Conservation (phyloP, 192 early-diverging fungal species). For the Phycomyces blakesleeanus region DNA sequence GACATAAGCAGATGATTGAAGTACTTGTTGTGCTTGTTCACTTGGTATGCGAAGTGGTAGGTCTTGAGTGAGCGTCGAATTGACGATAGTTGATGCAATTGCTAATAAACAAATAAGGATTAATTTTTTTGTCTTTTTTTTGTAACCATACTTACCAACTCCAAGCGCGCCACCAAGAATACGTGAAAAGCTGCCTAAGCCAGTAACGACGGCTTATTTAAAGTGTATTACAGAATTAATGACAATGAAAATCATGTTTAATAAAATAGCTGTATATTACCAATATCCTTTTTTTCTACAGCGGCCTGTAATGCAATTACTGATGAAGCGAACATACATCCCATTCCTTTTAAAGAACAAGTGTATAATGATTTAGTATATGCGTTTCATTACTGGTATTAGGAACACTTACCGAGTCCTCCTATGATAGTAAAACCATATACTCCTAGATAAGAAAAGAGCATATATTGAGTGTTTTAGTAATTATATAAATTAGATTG, state of each 20-base stretch:
- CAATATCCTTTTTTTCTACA: slow-evolving; percentile 13
- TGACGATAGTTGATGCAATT: slow-evolving; percentile 14
- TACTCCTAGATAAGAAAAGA: slow-evolving; percentile 1
- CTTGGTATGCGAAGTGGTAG: slow-evolving; percentile 1
- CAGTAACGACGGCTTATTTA: slow-evolving; percentile 17
- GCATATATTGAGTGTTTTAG: slow-evolving; percentile 18
- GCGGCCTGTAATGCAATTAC: slow-evolving; percentile 24
- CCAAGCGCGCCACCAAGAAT: slow-evolving; percentile 28
- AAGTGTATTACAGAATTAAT: not conserved
- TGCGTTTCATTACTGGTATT: not conserved
- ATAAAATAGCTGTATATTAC: not conserved
- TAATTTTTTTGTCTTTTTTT: not conserved
- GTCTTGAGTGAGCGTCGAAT: not conserved
- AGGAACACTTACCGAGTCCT: not conserved
- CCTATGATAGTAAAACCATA: slow-evolving; percentile 11
- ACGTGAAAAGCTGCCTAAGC: slow-evolving; percentile 21
- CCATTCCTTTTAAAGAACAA: slow-evolving; percentile 8
- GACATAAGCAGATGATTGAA: slow-evolving; percentile 9
- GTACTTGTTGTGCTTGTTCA: slow-evolving; percentile 2
- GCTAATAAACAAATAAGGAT: slow-evolving; percentile 5
- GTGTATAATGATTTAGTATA: not conserved
- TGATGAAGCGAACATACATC: slow-evolving; percentile 14
- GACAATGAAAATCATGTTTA: not conserved
- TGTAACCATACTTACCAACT: slow-evolving; percentile 3
- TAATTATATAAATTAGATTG: not conserved